Percentiles rank a stretch among this genome's conserved stretches.
phyloP scores from a whole-genome alignment of 1,139 yeast species.

The Diutina sp. region DNA sequence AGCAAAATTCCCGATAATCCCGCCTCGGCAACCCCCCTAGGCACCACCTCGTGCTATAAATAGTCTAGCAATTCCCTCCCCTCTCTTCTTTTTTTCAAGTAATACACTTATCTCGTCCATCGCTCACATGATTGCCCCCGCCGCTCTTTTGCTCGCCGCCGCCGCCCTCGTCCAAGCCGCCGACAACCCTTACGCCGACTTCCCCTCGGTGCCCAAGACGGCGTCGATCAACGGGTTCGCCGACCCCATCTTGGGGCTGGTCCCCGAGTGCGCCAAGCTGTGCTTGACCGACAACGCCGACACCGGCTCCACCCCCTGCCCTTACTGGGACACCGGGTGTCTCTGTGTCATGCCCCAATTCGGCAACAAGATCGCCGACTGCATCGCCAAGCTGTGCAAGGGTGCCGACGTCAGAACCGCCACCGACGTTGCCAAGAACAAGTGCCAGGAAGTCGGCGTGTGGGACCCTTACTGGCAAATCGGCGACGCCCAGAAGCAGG shows the following conservation, averaged over 20 bases:
- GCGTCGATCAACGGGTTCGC: constrained; percentile 42
- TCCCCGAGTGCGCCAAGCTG: constrained; percentile 31
- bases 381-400: constrained; percentile 27
- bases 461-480: constrained; percentile 3
- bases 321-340: constrained; percentile 44
- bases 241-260: constrained; percentile 26
- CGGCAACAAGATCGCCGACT: constrained; percentile 31
- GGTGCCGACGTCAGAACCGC: constrained; percentile 27
- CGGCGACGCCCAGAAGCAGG: not conserved
- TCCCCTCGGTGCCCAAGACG: constrained; percentile 35
- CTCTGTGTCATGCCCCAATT: constrained; percentile 38
- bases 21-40: not conserved
- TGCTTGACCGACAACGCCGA: constrained; percentile 20
- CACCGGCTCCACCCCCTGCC: constrained; percentile 29
- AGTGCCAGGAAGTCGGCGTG: not conserved
- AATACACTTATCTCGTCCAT: not conserved
- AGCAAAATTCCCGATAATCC: too few relatives aligned
- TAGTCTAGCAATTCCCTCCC: not conserved
- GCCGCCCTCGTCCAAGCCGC: constrained; percentile 2
- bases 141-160: constrained; percentile 3
- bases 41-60: not conserved
- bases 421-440: constrained; percentile 9
- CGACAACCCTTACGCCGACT: constrained; percentile 17
- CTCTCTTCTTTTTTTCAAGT: not conserved
- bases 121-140: constrained; percentile 1